Conservation (phyloP, 345 rosid genomes). For the Salix dunnii region DNA sequence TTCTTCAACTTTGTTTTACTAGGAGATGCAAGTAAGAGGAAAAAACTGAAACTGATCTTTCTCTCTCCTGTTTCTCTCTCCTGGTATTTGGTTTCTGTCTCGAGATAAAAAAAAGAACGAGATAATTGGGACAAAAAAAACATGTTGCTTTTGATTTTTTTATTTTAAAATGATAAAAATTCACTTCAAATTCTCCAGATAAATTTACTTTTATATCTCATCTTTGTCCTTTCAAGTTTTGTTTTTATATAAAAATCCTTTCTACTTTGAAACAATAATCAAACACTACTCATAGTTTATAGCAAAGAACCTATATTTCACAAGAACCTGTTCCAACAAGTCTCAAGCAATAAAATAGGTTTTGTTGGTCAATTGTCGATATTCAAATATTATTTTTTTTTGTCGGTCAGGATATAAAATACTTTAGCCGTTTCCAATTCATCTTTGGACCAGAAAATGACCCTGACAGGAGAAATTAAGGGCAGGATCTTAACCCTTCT, state of each 20-base stretch:
- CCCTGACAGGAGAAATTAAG: not conserved
- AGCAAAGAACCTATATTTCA: not conserved
- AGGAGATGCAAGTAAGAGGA: not conserved
- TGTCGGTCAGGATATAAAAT: not conserved
- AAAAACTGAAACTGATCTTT: not conserved
- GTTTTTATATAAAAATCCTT: no score
- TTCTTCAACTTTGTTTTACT: not conserved
- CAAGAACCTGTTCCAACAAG: not conserved
- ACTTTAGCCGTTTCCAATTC: not conserved
- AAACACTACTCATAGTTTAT: not conserved
- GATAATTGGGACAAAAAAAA: no score
- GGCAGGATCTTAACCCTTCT: not conserved
- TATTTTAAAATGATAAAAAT: no score
- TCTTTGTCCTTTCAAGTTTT: no score
- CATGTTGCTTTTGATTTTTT: no score
- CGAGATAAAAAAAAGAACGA: no score
- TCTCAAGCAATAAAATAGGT: not conserved
- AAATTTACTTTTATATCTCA: no score
- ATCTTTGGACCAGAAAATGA: not conserved
- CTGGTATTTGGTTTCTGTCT: not conserved
- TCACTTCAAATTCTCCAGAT: no score
- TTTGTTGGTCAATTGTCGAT: not conserved
- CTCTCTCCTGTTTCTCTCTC: not conserved
- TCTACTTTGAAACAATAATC: no score
- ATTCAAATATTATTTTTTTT: no score